Base-by-base conservation (phyloP, 768 basidiomycete species). In the Chiua virens region DNA sequence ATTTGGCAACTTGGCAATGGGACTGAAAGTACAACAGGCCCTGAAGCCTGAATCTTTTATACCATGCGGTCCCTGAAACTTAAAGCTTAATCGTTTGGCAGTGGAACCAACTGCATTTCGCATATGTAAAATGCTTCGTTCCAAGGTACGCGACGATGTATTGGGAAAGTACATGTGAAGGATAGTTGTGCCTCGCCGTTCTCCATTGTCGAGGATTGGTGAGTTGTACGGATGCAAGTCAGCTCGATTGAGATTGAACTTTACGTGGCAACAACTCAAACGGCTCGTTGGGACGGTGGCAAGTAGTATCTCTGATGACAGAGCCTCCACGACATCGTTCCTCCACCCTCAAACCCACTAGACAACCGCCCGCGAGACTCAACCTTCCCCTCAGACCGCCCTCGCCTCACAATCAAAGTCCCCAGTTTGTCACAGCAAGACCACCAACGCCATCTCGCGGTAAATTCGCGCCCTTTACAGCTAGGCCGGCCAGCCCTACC, bases 241-340 rank as follows among this genome's bases (percentile, higher is more conserved):
- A 30, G 30, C 30, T 30, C 11, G 30, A 14, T 30, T 30, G 30
- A 13, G 36, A 37, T 27, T 46, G 36, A 46, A 23, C 25, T 25
- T 23, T 36, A 25, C 23, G 45, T 45, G 34, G 45, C 23, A 7
- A 45, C 27, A 25, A 42, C 15, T 42, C 23, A n/a, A 18, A 21
- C 46, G 8, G 46, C 6, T 22, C 23, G 32, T 39, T 32, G 30
- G 30, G 5, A 28, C 25, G 42, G 27, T 46, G 45, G 7, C 35
- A n/a, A n/a, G n/a, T n/a, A 45, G 13, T 13, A 23, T 4, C 34
- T 13, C 8, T 22, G 21, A 48, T 51, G 42, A 37, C 58, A 3
- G 52, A 39, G 35, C 37, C 53, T 5, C 42, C 54, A 1, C 59
- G 62, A 46, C 51, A 64, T 49, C 62, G 62, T 49, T 63, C 62